These are phyloP conservation scores for Cladosporium sp. DNA, from an alignment of 2,329 filamentous ascomycete genomes.

Conservation along the genomic window DNA sequence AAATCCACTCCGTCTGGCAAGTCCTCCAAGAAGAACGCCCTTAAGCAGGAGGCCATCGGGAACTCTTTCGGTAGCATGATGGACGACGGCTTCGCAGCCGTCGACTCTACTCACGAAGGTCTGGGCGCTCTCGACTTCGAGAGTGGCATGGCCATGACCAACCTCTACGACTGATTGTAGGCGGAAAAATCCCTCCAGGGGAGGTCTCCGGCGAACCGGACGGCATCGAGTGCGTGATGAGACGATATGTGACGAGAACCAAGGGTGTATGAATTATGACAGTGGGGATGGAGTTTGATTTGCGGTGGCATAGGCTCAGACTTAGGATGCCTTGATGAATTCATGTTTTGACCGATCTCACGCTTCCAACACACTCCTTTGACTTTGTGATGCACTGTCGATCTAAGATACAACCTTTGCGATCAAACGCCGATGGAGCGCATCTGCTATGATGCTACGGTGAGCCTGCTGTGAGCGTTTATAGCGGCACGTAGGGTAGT, in stretches of 20 bases:
- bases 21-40: constrained; percentile 26
- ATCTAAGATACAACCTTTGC: background rate
- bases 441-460: background rate
- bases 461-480: background rate
- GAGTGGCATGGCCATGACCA: constrained; percentile 8
- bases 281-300: background rate
- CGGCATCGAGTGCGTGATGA: background rate
- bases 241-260: background rate
- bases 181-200: background rate
- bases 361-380: background rate
- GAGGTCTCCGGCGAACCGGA: background rate
- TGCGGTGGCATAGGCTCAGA: background rate
- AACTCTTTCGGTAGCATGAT: constrained; percentile 17
- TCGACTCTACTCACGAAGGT: background rate
- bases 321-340: background rate
- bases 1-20: constrained; percentile 30
- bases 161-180: background rate
- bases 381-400: background rate
- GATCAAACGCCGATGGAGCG: background rate
- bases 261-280: background rate
- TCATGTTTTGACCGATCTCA: background rate
- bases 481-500: background rate
- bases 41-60: constrained; percentile 33
- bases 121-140: background rate
- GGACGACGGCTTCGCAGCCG: background rate